Evolutionary conservation across 73 alveolate genomes (phyloP), one percentile per base, ranked within the genome.

Genomic region (Stentor coeruleus): DNA sequence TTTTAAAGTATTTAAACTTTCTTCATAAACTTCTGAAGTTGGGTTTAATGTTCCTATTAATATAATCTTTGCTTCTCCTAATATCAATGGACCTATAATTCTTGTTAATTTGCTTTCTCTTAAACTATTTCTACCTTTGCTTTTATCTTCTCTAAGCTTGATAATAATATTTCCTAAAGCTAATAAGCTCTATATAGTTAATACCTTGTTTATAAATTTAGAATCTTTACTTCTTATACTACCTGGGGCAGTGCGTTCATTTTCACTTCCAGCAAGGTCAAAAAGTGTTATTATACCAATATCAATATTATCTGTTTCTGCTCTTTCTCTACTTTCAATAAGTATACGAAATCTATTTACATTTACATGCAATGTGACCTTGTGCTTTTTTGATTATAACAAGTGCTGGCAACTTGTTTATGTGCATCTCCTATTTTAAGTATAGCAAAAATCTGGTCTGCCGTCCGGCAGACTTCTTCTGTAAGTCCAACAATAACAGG

Each of bases 241-340:
- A 91, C 88, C 88, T 90, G n/a, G n/a, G 74, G 88, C 85, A 36
- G 88, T 84, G 75, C 30, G 3, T 6, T 14, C 59, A 74, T 92
- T 84, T 77, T 97, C 99, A 77, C 98, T 90, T 6, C 99, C 99
- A 26, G 99, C 99, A 60, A 97, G 91, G 89, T 97, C 99, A 66
- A 66, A 20, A 20, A 66, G 57, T 15, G 42, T 66, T 28, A 66
- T 39, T 28, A 30, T 31, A 1, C 79, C 79, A 20, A 66, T 26
- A n/a, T 20, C n/a, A 20, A 66, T 20, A 2, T 66, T 30, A 28
- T 66, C 79, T 11, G 26, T 11, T 26, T 66, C 39, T 20, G 41
- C 31, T 31, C 79, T 0, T 1, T 26, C 41, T 66, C 35, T 66
- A 30, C 79, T 66, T 66, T 66, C 79, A 66, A 66, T 66, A 2